Evolutionary conservation across 352 stramenopile species (phyloP).

Genomic region (Phytophthora citrophthora): DNA sequence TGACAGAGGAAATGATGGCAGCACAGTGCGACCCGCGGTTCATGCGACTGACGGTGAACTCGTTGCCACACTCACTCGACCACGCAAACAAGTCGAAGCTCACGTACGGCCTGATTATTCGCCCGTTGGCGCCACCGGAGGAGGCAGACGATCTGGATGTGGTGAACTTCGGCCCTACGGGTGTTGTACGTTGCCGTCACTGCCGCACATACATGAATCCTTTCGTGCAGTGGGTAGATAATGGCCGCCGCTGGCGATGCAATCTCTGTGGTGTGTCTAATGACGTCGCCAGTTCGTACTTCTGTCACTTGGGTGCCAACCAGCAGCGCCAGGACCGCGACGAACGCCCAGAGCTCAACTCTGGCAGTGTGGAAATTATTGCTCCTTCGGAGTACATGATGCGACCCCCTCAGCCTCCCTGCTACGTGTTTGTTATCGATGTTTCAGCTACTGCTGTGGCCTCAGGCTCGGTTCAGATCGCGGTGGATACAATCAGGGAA

Average conservation of each 20-base stretch:
- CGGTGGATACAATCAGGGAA: slow-evolving; percentile 78
- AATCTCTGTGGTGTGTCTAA: slow-evolving; percentile 91
- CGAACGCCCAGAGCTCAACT: slow-evolving; percentile 85
- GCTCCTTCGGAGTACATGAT: slow-evolving; percentile 91
- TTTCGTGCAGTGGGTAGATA: slow-evolving; percentile 92
- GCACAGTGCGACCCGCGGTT: slow-evolving; percentile 80
- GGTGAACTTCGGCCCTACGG: slow-evolving; percentile 87
- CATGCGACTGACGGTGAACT: slow-evolving; percentile 83
- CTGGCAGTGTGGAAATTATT: slow-evolving; percentile 86
- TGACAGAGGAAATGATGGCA: slow-evolving; percentile 76
- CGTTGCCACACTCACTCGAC: slow-evolving; percentile 83
- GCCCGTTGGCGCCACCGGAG: slow-evolving; percentile 74
- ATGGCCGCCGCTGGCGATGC: slow-evolving; percentile 86
- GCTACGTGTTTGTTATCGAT: slow-evolving; percentile 92
- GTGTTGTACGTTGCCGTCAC: slow-evolving; percentile 88
- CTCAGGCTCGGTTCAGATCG: slow-evolving; percentile 74
- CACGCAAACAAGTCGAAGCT: slow-evolving; percentile 86
- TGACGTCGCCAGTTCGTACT: slow-evolving; percentile 96
- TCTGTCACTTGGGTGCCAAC: slow-evolving; percentile 96
- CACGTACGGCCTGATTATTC: slow-evolving; percentile 87
- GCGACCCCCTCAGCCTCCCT: slow-evolving; percentile 86
- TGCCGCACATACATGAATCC: slow-evolving; percentile 92
- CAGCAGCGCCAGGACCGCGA: slow-evolving; percentile 94
- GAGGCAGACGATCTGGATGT: slow-evolving; percentile 79
- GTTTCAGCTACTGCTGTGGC: slow-evolving; percentile 79